Evolutionary conservation across 495 filamentous ascomycete genomes (phyloP), one percentile per base, ranked within the genome.

Genomic region (Cercophora samala): DNA sequence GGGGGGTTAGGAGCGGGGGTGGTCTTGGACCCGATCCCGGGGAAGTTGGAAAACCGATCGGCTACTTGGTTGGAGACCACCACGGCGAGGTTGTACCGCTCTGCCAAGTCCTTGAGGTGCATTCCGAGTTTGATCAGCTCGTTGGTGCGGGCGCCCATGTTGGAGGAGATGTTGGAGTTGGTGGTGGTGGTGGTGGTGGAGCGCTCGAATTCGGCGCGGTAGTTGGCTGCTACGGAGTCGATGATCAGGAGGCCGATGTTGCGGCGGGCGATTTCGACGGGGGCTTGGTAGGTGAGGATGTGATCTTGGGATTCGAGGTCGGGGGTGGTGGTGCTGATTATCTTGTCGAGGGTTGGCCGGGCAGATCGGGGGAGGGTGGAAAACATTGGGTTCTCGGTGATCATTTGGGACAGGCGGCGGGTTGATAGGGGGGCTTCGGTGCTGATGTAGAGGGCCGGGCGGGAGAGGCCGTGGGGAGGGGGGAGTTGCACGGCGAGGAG

Each of bases 11-110:
- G 21, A 62, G 59, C 53, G 55, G 65, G 65, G 18, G 64, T 70
- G 18, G 64, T 70, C 56, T 69, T 69, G 61, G 37, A 60, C 67
- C 64, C 58, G 42, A 21, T 25, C 24, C 24, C 22, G 58, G 26
- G 17, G 13, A 4, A 4, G 4, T 2, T 13, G 13, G 82, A 79
- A 71, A 99, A 96, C 6, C 92, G 86, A 79, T 99, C 95, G 4
- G 90, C 89, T n/a, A 99, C 96, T 75, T 99, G 95, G 73, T 99
- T 99, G 11, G 93, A 89, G 1, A 97, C 89, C 3, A 98, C 93
- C 29, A 99, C 84, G 13, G 95, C 93, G 24, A 97, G 79, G 63
- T 88, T 79, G 74, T 95, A 79, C 58, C 81, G 83, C 37, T 83
- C 82, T 0, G 95, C 94, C 2, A 97, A 78, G 22, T 88, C 85